These are phyloP conservation scores for Conticribra guillardii DNA, from an alignment of 108 stramenopile species.

Conservation along the genomic window DNA sequence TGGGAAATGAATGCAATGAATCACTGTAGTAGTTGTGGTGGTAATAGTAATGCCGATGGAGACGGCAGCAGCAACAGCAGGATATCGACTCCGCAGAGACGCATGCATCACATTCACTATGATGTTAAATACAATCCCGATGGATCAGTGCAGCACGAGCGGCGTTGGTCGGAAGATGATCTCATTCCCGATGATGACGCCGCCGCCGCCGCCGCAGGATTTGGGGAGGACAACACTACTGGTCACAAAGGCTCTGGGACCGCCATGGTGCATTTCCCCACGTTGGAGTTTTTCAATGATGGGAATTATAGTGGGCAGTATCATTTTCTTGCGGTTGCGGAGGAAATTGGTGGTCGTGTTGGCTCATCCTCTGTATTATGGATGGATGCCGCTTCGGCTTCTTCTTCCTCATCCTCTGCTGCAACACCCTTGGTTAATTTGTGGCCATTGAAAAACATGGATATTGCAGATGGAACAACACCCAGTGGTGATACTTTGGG, in stretches of 20 bases:
- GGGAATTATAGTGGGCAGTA: conserved; percentile 2
- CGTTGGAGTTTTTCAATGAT: conserved; percentile 18
- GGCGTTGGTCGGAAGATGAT: conserved; percentile 31
- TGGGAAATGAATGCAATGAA: conserved; percentile 28
- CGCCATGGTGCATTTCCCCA: conserved; percentile 27
- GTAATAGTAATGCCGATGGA: too few species aligned
- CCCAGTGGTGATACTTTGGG: too few species aligned
- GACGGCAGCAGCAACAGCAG: too few species aligned
- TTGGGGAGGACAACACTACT: neutral
- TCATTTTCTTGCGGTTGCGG: conserved; percentile 31
- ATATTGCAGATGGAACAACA: neutral
- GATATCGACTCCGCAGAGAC: neutral
- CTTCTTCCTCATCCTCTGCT: neutral
- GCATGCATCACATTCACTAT: conserved; percentile 57
- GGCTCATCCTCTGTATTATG: neutral
- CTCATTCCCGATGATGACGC: conserved; percentile 36
- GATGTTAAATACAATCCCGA: conserved; percentile 44
- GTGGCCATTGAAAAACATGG: conserved; percentile 8
- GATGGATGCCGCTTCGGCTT: conserved; percentile 33
- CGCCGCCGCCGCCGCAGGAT: neutral
- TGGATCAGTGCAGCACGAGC: conserved; percentile 49
- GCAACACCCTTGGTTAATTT: conserved; percentile 9
- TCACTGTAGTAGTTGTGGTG: neutral
- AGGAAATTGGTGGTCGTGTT: neutral
- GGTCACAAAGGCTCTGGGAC: neutral